Base-by-base conservation (phyloP, 768 basidiomycete genomes). In the Exsudoporus frostii region DNA sequence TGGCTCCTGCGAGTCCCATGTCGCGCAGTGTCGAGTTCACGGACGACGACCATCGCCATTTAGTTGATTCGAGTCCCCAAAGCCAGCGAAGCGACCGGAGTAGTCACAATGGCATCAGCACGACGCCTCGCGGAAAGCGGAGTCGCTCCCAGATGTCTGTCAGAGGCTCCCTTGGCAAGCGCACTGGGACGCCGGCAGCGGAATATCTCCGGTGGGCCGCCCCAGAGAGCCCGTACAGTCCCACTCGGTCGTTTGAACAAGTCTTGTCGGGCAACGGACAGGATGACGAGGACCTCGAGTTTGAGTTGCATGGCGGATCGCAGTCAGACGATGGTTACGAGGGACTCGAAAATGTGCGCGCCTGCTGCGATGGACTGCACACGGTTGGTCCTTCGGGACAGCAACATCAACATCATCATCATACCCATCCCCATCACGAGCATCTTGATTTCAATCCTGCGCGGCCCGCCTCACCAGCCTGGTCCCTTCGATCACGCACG, bases 341-440 rank as follows among this genome's bases (percentile, higher is more conserved):
- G 63, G 94, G 93, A 0, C 70, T 98, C 50, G 95, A 98, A 74
- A 98, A 98, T 63, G 94, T 98, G 20, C 81, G 96, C 22, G 93
- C 89, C 1, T 93, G 91, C 67, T 93, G 90, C 62, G 90, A 92
- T 66, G 91, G 90, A 19, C 78, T 83, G 47, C 92, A 94, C 69
- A 92, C 90, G 1, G 90, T 94, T 17, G 90, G 90, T 0, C 80
- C 79, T 54, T 74, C 77, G 34, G 79, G 76, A 39, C 78, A 79
- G 15, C 73, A 82, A 29, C 76, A 78, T n/a, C 72, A 74, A 37
- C 78, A 81, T 45, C 81, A 83, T 48, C 85, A 84, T 42, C 84
- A 83, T n/a, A 42, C 55, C 27, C 80, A 84, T 39, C 79, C 58
- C 25, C 82, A 84, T 34, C 81, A 83, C 43, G 75, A 76, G 41